A percentile compares a stretch with the other conserved stretches of the same genome.
phyloP scores from a whole-genome alignment of 192 early-diverging fungal genomes.

The Rhizophlyctis rosea region DNA sequence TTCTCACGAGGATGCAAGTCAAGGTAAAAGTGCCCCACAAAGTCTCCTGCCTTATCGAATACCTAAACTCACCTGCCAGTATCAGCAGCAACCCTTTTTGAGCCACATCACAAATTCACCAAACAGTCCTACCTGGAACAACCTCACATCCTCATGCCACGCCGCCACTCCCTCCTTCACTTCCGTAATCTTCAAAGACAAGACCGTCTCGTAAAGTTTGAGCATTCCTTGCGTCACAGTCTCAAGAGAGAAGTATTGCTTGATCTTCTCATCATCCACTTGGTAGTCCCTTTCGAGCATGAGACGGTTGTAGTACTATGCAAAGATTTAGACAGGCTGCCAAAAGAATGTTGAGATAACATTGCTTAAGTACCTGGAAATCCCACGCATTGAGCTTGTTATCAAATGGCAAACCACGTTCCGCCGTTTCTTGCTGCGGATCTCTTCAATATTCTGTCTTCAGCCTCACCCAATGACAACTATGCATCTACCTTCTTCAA shows the following conservation, averaged over 20 bases:
- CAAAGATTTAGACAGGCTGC: constrained; percentile 16
- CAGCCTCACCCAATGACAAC: background rate
- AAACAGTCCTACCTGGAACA: constrained; percentile 65
- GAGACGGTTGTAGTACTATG: constrained; percentile 70
- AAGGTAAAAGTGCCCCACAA: constrained; percentile 71
- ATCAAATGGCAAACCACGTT: constrained; percentile 56
- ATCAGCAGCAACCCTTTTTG: too few species aligned
- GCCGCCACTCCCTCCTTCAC: constrained; percentile 51
- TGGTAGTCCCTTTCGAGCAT: constrained; percentile 69
- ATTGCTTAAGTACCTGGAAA: too few species aligned
- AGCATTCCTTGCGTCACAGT: constrained; percentile 65
- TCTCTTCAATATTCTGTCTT: background rate
- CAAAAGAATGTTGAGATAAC: background rate
- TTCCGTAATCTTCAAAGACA: constrained; percentile 67
- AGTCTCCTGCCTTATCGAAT: constrained; percentile 28
- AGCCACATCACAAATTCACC: too few species aligned
- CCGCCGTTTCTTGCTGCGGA: constrained; percentile 35
- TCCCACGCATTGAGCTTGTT: constrained; percentile 72
- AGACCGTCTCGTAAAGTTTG: constrained; percentile 70
- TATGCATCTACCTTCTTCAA: constrained; percentile 55
- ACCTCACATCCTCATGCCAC: constrained; percentile 80
- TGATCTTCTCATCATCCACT: constrained; percentile 76
- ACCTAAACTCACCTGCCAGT: background rate
- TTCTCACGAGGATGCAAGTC: constrained; percentile 66
- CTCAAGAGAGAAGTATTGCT: constrained; percentile 74